Base-by-base conservation (phyloP, 768 basidiomycete genomes). In the Termitomyces sp. region DNA sequence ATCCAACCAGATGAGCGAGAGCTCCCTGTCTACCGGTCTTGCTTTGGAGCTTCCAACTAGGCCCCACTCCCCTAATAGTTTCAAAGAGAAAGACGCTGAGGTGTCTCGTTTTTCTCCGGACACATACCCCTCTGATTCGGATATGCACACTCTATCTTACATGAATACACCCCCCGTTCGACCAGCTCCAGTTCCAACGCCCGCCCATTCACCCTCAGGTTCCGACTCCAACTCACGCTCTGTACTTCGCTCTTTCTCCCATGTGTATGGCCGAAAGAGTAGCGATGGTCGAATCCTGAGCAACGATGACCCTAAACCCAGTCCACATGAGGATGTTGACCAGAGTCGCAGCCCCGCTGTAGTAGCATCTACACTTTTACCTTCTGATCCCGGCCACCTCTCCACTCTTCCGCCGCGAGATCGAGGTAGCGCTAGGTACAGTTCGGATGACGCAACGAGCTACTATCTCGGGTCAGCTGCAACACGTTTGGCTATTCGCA, bases 11-110 rank as follows among this genome's bases (percentile, higher is more conserved):
- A n/a, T 71, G 38, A 71, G 69, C 55, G 71, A 74, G 45, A 67
- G 71, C 46, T 75, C 76, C 25, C 75, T 74, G 73, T 74, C 75
- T 1, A 71, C 74, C 12, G 73, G 71, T 49, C 71, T 74, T 50
- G 70, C 71, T 47, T 66, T 78, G 29, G 75, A 77, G 56, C 51
- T 79, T 14, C 73, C 77, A 15, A 55, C 72, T 31, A 65, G 72
- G 38, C 66, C 66, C 11, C 68, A 66, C 54, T 70, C 69, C 17
- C 62, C 66, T 20, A 71, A 72, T 62, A 68, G 67, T 34, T 63
- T 65, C 46, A 71, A 66, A 56, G 65, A 63, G 11, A 65, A 66
- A 54, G 63, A 70, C n/a, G 53, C 29, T 11, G 64, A 59, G 42
- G 65, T 60, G 43, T 59, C 56, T 25, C 66, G 40, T 43, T 56